Evolutionary conservation across 208 protist genomes (phyloP), one percentile per base, ranked within the genome.

Genomic region (Acanthamoeba castellanii): DNA sequence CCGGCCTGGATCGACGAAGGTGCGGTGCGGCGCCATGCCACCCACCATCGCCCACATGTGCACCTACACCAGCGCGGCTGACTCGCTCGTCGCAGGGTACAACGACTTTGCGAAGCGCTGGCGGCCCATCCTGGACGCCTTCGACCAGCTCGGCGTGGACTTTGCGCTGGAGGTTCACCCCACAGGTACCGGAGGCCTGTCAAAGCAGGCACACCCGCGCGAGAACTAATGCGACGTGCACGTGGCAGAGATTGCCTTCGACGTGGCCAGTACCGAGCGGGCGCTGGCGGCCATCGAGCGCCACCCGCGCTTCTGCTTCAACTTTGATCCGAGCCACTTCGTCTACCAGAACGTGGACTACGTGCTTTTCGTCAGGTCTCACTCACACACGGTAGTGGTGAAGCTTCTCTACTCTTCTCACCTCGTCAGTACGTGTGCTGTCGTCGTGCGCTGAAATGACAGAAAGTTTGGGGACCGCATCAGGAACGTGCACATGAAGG

Each of bases 291-390:
- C n/a, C 34, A 78, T 78, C 70, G 70, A 45, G 13, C 70, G 37
- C 70, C 70, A 78, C 20, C 70, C 70, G 14, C 70, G 70, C 30
- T 78, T 78, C 59, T 66, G 59, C 25, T 66, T 66, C 59, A 66
- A 66, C 59, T 78, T 45, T 78, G 70, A 78, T 8, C 70, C 70
- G 13, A 78, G 70, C 32, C 70, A 78, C 70, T 78, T 78, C 25
- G 70, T 78, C 70, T 78, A 78, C 25, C 70, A 78, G 37, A 78
- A 78, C 70, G 70, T 78, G 30, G 70, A 78, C 70, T 78, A 78
- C 70, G 30, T 78, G 30, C 70, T 78, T 16, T 78, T 78, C 70
- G 16, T 78, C 70, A 78, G 70, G 70, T 78, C 68, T 37, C 68
- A 22, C 18, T n/a, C 13, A n/a, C 70, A 42, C 13, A 27, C 70